Conservation (phyloP, 2,329 filamentous ascomycete genomes). For the Alternaria metachromatica region DNA sequence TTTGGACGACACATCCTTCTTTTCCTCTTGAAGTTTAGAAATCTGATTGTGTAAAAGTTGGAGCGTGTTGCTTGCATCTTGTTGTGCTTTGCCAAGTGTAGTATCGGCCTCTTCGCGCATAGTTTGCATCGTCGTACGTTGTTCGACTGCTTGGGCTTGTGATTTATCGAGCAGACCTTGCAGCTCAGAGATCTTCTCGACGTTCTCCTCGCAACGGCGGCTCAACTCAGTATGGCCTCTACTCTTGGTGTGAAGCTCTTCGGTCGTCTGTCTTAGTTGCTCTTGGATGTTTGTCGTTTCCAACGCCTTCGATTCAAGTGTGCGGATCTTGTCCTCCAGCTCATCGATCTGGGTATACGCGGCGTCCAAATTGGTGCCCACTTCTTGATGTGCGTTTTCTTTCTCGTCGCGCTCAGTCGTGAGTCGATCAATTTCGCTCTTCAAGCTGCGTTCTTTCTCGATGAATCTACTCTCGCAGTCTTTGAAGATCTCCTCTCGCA, state of each 20-base stretch:
- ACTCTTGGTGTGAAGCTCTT: conserved; percentile 7
- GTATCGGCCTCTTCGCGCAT: conserved; percentile 20
- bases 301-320: conserved; percentile 1
- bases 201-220: conserved; percentile 1
- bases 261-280: conserved; percentile 9
- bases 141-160: conserved; percentile 14
- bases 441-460: conserved; percentile 19
- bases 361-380: conserved; percentile 11
- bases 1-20: conserved; percentile 7
- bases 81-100: neutral
- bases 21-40: conserved; percentile 15
- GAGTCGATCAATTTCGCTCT: conserved; percentile 22
- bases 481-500: conserved; percentile 8
- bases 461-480: conserved; percentile 10
- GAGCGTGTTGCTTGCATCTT: conserved; percentile 13
- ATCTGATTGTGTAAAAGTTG: conserved; percentile 7
- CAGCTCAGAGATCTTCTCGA: neutral
- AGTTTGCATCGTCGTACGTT: conserved; percentile 11
- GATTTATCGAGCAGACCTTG: conserved; percentile 12
- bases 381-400: conserved; percentile 4
- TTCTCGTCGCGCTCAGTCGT: conserved; percentile 21
- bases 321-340: conserved; percentile 5
- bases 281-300: conserved; percentile 18
- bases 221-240: conserved; percentile 4
- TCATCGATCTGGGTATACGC: conserved; percentile 10